Evolutionary conservation across 192 early-diverging fungal genomes (phyloP), one percentile per base, ranked within the genome.

Genomic region (Podila clonocystis): DNA sequence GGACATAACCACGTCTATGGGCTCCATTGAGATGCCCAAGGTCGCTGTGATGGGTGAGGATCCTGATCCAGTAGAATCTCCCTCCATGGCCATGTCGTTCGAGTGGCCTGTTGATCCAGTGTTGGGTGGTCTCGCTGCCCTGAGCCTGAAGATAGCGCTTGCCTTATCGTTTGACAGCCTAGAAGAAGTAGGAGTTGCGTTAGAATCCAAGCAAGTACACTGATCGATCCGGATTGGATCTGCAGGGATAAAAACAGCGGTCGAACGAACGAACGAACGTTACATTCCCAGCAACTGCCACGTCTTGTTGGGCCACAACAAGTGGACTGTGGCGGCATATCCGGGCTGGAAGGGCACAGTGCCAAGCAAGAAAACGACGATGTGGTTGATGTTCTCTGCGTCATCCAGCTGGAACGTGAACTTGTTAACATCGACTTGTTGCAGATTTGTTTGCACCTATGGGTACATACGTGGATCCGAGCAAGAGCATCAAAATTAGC

Each of bases 1-100:
- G 52, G 91, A 80, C 66, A 90, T 79, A 17, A 99, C 94, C 2
- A 83, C 72, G 57, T 89, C 86, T 9, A 95, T 75, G 2, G 97
- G 95, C 71, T 99, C 97, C 17, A 99, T 96, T 0, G 95, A 95
- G 50, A 99, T 98, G 5, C 97, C 97, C 22, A 99, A 84, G 33
- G 91, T 91, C 9, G 93, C 93, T 57, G 86, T 84, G 24, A 85
- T 73, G 62, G 31, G 65, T 72, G 75, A 63, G 63, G 82, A 45
- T 33, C 63, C 48, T 38, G 77, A 48, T 12, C 68, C 13, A 28
- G 58, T 50, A 28, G 60, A 38, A 48, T 68, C 62, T 12, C 52
- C 50, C 36, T 86, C 86, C 70, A 80, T 84, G 50, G 84, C 61
- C 60, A 77, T 82, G 41, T 83, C 70, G 60, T 62, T 67, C 19